A percentile compares a stretch with the other conserved stretches of the same genome.
Conservation (phyloP, 2,329 filamentous ascomycete genomes). For the Ophiostoma populinum region DNA sequence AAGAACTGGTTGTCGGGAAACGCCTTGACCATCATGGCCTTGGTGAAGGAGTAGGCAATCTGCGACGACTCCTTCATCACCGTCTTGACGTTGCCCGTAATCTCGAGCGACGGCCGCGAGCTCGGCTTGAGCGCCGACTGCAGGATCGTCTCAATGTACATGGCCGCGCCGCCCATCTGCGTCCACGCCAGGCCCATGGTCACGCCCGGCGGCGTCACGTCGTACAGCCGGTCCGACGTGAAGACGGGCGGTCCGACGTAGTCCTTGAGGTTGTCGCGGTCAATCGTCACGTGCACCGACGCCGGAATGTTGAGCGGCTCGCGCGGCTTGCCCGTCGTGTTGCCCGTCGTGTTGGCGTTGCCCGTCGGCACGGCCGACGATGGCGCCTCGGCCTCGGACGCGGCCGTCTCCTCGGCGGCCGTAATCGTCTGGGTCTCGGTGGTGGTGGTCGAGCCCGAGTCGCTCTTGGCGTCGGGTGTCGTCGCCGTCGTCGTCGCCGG, state of each 20-base stretch:
- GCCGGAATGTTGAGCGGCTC: conserved; percentile 71
- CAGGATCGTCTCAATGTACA: conserved; percentile 94
- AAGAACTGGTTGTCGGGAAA: conserved; percentile 92
- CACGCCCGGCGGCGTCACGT: conserved; percentile 81
- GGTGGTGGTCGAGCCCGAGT: conserved; percentile 31
- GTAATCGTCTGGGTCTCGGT: conserved; percentile 23
- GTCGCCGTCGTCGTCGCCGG: no score
- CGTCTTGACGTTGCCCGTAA: conserved; percentile 83
- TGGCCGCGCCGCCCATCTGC: conserved; percentile 83
- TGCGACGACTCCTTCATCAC: conserved; percentile 97
- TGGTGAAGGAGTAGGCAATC: conserved; percentile 93
- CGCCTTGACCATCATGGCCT: conserved; percentile 66
- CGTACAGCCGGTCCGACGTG: conserved; percentile 88
- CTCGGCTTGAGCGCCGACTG: conserved; percentile 61
- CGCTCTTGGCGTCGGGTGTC: no score
- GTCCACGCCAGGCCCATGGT: conserved; percentile 98
- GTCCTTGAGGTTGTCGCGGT: conserved; percentile 81
- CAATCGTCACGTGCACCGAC: conserved; percentile 68
- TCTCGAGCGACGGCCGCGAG: conserved; percentile 66
- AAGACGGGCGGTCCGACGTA: conserved; percentile 94
- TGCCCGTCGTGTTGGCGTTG: conserved; percentile 32
- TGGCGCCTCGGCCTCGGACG: no score
- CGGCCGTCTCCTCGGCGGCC: conserved; percentile 25
- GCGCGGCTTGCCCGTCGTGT: conserved; percentile 53
- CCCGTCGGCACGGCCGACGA: no score